Percentiles rank a stretch among this genome's conserved stretches.
Evolutionary conservation across 164 flowering plant species (phyloP).

Genomic region (Kalanchoe fedtschenkoi): DNA sequence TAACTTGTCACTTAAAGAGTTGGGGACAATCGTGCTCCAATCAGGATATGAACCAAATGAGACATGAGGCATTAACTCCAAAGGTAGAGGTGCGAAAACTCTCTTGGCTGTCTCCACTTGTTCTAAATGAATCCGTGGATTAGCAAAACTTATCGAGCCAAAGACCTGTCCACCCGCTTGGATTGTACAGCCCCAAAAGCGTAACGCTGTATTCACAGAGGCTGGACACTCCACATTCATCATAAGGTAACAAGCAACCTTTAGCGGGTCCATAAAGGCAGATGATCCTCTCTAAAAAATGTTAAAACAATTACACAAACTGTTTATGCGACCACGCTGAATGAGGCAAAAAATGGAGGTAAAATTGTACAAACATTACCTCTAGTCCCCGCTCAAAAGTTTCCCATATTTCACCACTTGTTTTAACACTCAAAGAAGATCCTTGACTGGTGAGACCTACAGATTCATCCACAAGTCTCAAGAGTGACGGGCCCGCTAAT

Average conservation of each 20-base stretch:
- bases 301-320: not conserved
- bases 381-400: slow-evolving; percentile 41
- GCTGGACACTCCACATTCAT: slow-evolving; percentile 40
- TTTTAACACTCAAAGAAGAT: slow-evolving; percentile 31
- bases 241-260: slow-evolving; percentile 59
- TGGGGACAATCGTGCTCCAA: slow-evolving; percentile 38
- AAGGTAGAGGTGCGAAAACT: slow-evolving; percentile 59
- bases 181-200: slow-evolving; percentile 82
- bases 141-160: slow-evolving; percentile 49
- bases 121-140: slow-evolving; percentile 19
- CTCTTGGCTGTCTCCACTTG: slow-evolving; percentile 20
- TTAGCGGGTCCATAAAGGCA: slow-evolving; percentile 41
- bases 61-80: slow-evolving; percentile 45
- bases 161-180: slow-evolving; percentile 80
- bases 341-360: not conserved
- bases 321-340: not conserved
- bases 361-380: slow-evolving; percentile 25
- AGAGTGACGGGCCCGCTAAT: slow-evolving; percentile 67
- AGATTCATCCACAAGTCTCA: slow-evolving; percentile 68
- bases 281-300: slow-evolving; percentile 51
- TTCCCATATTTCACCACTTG: slow-evolving; percentile 74
- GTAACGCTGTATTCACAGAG: slow-evolving; percentile 55
- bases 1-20: slow-evolving; percentile 23
- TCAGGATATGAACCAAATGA: slow-evolving; percentile 25
- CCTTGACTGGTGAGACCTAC: slow-evolving; percentile 27